Percentiles rank a stretch among this genome's conserved stretches.
phyloP scores from a whole-genome alignment of 768 basidiomycete genomes.

The Gelatoporia subvermispora region DNA sequence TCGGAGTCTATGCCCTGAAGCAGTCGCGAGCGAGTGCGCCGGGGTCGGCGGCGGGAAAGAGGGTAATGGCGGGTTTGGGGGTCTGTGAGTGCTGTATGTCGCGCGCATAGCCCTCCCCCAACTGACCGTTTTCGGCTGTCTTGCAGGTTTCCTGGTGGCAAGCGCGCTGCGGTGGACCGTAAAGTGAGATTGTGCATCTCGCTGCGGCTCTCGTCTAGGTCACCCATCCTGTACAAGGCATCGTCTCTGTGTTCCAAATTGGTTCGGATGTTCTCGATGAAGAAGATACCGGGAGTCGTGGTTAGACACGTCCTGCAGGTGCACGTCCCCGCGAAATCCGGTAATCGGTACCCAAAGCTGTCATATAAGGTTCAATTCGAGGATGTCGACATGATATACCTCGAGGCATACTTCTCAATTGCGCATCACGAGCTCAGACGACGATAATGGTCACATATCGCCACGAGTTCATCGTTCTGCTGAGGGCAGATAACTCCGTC shows the following conservation, averaged over 20 bases:
- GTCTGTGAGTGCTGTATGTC: constrained; percentile 41
- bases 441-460: no score
- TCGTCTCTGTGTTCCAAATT: not conserved
- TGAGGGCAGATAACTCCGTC: no score
- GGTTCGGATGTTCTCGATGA: no score
- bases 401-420: no score
- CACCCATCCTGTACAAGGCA: not conserved
- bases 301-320: no score
- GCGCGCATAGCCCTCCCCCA: not conserved
- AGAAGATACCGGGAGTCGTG: no score
- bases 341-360: no score
- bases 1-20: constrained; percentile 65
- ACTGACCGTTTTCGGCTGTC: not conserved
- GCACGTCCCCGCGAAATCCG: no score
- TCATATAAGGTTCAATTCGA: no score
- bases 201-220: not conserved
- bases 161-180: constrained; percentile 17
- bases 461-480: no score
- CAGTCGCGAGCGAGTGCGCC: constrained; percentile 59
- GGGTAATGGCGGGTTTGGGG: constrained; percentile 57
- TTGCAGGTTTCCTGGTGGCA: constrained; percentile 19
- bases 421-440: no score
- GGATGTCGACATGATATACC: no score
- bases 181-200: not conserved
- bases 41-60: constrained; percentile 56